phyloP scores from a whole-genome alignment of 441 rosid species.

The Metrosideros polymorpha region DNA sequence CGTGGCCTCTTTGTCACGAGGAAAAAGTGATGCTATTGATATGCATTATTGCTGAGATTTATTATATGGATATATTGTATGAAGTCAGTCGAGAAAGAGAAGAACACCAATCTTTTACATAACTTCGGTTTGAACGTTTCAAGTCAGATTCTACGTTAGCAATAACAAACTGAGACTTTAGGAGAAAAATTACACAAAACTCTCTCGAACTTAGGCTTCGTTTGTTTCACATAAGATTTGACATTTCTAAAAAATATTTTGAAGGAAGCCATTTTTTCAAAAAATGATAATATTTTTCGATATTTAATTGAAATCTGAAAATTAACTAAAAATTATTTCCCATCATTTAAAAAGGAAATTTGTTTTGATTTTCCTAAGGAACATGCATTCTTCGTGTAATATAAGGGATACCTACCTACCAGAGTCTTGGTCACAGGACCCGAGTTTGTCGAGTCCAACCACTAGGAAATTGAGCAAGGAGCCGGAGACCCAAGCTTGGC shows the following conservation, averaged over 20 bases:
- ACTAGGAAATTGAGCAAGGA: neutral
- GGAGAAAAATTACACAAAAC: neutral
- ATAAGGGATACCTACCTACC: neutral
- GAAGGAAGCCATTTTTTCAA: rapidly evolving
- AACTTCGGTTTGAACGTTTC: neutral
- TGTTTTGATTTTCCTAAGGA: neutral
- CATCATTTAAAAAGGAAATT: neutral
- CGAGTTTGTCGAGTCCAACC: neutral
- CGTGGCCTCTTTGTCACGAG: neutral
- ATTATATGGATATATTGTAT: neutral
- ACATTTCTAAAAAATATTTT: neutral
- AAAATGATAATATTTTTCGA: neutral
- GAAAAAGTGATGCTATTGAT: neutral
- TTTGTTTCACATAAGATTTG: neutral
- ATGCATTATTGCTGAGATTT: neutral
- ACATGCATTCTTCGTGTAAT: neutral
- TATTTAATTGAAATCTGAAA: neutral
- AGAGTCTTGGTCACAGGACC: too few species aligned
- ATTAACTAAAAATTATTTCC: neutral
- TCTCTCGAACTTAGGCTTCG: neutral
- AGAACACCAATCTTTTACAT: neutral
- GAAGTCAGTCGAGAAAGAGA: neutral
- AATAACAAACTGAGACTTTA: neutral
- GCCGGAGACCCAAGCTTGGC: too few species aligned
- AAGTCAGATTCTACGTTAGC: neutral